Evolutionary conservation across 768 basidiomycete genomes (phyloP).

Genomic region (Gyrodon lividus): DNA sequence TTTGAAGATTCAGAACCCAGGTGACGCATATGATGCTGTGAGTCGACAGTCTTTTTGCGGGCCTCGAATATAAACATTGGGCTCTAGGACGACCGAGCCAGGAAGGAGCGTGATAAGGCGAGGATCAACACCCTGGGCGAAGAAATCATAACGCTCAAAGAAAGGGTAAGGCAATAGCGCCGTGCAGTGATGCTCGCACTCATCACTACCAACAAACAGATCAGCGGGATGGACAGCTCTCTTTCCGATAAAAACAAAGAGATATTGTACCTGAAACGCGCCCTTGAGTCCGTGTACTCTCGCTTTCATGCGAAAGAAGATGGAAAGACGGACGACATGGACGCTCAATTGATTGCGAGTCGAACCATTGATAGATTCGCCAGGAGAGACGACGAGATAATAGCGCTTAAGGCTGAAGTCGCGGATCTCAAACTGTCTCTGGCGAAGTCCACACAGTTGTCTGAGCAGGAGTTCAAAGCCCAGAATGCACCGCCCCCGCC

Average conservation of each 20-base stretch:
- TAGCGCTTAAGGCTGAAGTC: conserved; percentile 48
- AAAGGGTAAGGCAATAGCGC: conserved; percentile 47
- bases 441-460: conserved; percentile 48
- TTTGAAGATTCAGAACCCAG: conserved; percentile 55
- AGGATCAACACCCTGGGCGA: conserved; percentile 73
- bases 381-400: conserved; percentile 67
- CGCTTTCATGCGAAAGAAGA: conserved; percentile 62
- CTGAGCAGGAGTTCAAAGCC: conserved; percentile 72
- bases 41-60: conserved; percentile 19
- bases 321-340: conserved; percentile 48
- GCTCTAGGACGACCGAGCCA: conserved; percentile 65
- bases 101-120: conserved; percentile 69
- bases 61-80: neutral
- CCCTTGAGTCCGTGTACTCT: conserved; percentile 85
- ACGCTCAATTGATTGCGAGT: conserved; percentile 68
- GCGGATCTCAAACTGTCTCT: conserved; percentile 50
- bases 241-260: conserved; percentile 67
- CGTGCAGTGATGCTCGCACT: neutral
- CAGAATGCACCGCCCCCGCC: conserved; percentile 67
- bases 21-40: conserved; percentile 60
- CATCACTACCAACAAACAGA: conserved; percentile 36
- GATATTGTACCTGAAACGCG: conserved; percentile 71
- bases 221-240: conserved; percentile 47
- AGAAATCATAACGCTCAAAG: conserved; percentile 70
- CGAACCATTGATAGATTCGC: conserved; percentile 67